These are phyloP conservation scores for Linderniella brevidens DNA, from an alignment of 257 asterid species.

Conservation along the genomic window DNA sequence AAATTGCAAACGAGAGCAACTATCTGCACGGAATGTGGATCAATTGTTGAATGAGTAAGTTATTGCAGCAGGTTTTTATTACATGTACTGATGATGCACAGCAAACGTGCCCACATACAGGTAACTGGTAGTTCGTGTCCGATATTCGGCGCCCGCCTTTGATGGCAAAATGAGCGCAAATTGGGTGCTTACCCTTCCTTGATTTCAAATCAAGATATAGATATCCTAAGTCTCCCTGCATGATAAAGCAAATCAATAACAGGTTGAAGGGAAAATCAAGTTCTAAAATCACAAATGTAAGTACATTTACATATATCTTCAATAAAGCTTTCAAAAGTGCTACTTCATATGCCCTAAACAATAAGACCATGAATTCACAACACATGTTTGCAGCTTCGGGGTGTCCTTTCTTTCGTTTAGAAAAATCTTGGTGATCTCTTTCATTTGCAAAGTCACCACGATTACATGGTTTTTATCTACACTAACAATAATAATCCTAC, in stretches of 20 bases:
- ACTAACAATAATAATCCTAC: too few relatives aligned
- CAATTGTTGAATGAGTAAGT: constrained; percentile 1
- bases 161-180: constrained; percentile 95
- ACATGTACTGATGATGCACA: constrained; percentile 6
- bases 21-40: constrained; percentile 28
- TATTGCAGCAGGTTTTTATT: too few relatives aligned
- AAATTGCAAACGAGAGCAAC: constrained; percentile 98
- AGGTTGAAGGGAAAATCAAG: constrained; percentile 16
- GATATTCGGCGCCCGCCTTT: constrained; percentile 86
- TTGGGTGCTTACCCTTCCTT: constrained; percentile 76
- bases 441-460: too few relatives aligned
- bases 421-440: too few relatives aligned
- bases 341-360: too few relatives aligned
- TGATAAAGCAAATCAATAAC: constrained; percentile 8
- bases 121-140: constrained; percentile 76
- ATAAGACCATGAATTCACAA: too few relatives aligned
- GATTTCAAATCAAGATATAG: constrained; percentile 88
- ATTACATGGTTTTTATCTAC: too few relatives aligned
- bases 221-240: constrained; percentile 86
- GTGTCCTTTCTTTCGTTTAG: too few relatives aligned
- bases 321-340: too few relatives aligned
- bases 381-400: too few relatives aligned
- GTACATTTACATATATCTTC: too few relatives aligned
- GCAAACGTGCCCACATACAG: constrained; percentile 40
- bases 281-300: background rate